These are phyloP conservation scores for Agrostemma githago DNA, from an alignment of 148 eudicot species.

Conservation along the genomic window DNA sequence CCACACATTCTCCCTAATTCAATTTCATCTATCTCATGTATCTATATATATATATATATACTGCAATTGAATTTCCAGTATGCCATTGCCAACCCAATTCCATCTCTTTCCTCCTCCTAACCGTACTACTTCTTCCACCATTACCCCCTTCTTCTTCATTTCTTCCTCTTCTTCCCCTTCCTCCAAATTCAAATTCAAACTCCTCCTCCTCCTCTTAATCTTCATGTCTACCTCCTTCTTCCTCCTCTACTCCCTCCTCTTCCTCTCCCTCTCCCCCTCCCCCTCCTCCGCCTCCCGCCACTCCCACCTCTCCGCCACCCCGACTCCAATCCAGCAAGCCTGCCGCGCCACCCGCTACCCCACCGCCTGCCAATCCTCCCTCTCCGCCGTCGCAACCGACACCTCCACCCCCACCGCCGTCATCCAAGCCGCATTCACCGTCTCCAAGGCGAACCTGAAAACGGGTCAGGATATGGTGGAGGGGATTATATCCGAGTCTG, in stretches of 20 bases:
- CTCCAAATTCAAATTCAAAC: not conserved
- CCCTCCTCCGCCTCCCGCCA: constrained; percentile 23
- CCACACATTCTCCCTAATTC: too few species aligned
- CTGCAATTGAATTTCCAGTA: not conserved
- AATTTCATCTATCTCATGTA: too few species aligned
- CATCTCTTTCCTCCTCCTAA: not conserved
- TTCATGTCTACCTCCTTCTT: constrained; percentile 31
- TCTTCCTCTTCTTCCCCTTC: not conserved
- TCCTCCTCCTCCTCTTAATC: constrained; percentile 22
- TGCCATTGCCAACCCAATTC: constrained; percentile 3
- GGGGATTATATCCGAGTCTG: constrained; percentile 38
- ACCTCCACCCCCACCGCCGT: constrained; percentile 30
- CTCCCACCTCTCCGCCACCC: constrained; percentile 5
- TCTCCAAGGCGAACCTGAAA: constrained; percentile 34
- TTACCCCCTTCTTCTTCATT: not conserved
- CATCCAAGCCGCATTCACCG: constrained; percentile 37
- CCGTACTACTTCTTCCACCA: not conserved
- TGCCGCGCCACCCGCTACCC: constrained; percentile 64
- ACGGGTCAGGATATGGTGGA: constrained; percentile 49
- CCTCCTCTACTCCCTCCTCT: constrained; percentile 23
- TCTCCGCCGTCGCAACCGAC: constrained; percentile 21
- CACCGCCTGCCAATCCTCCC: constrained; percentile 35
- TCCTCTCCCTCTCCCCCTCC: constrained; percentile 24
- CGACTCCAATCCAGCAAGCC: constrained; percentile 35
- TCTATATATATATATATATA: too few species aligned